Conservation (phyloP, 2,329 filamentous ascomycete species). For the Fusarium dlaminii region DNA sequence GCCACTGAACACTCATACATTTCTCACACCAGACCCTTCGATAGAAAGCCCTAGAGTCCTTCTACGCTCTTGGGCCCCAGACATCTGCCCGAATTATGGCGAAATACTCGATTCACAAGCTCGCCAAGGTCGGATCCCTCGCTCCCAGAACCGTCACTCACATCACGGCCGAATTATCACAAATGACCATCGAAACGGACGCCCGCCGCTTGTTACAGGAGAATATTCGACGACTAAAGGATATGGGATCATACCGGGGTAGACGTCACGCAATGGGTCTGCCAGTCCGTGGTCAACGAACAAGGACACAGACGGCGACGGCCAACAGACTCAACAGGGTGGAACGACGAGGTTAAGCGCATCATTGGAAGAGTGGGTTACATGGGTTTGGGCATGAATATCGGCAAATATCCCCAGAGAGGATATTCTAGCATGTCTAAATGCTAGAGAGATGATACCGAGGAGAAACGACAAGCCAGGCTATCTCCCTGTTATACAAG, state of each 20-base stretch:
- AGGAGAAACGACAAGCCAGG: constrained; percentile 1
- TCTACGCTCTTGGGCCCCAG: constrained; percentile 84
- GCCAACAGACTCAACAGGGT: constrained; percentile 70
- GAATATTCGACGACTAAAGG: constrained; percentile 85
- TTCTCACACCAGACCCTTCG: constrained; percentile 16
- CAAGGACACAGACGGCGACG: constrained; percentile 75
- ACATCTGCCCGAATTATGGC: constrained; percentile 80
- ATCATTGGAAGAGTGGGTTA: background rate
- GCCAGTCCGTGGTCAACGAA: constrained; percentile 90
- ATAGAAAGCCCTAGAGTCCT: constrained; percentile 79
- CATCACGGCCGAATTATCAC: constrained; percentile 84
- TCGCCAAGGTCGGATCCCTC: constrained; percentile 79
- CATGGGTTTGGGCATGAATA: background rate
- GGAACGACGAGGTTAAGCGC: constrained; percentile 50
- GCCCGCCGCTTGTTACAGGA: constrained; percentile 79
- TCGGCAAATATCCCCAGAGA: background rate
- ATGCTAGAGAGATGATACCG: background rate
- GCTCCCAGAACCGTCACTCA: constrained; percentile 80
- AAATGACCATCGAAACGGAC: constrained; percentile 95
- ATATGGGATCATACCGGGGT: constrained; percentile 91
- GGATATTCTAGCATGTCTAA: background rate
- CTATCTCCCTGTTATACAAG: constrained; percentile 42
- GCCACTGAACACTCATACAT: background rate
- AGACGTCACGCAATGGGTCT: constrained; percentile 91
- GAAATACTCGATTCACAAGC: constrained; percentile 87